Conservation (phyloP, 2,329 filamentous ascomycete genomes). For the Aureobasidium musti region DNA sequence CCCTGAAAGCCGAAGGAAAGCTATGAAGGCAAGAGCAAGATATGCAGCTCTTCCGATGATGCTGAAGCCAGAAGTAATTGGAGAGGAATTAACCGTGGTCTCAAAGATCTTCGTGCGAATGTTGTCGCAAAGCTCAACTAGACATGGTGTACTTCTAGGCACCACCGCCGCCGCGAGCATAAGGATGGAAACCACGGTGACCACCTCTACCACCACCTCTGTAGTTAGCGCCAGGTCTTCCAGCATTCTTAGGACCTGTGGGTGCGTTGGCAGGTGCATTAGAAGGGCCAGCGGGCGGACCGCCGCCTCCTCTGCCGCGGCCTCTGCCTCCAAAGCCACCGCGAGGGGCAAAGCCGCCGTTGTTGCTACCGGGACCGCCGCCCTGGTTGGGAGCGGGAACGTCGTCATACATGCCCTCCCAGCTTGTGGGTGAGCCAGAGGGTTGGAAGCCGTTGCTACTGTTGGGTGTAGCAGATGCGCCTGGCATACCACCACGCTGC, state of each 20-base stretch:
- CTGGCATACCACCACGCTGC: slow-evolving; percentile 40
- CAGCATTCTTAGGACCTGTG: slow-evolving; percentile 94
- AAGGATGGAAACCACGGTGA: slow-evolving; percentile 76
- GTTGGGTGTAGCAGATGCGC: slow-evolving; percentile 42
- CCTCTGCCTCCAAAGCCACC: slow-evolving; percentile 46
- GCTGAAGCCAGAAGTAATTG: background rate
- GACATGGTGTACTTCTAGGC: slow-evolving; percentile 20
- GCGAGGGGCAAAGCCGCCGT: slow-evolving; percentile 42
- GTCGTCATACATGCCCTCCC: slow-evolving; percentile 99
- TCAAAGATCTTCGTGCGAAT: too few species aligned
- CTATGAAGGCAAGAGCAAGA: background rate
- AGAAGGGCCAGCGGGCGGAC: slow-evolving; percentile 46
- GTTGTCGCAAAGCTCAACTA: background rate
- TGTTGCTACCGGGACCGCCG: slow-evolving; percentile 41
- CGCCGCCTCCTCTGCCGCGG: slow-evolving; percentile 44
- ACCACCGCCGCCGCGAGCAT: slow-evolving; percentile 48
- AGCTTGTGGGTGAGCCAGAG: slow-evolving; percentile 72
- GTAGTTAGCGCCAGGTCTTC: slow-evolving; percentile 88
- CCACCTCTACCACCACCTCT: slow-evolving; percentile 81
- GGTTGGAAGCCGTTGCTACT: slow-evolving; percentile 48
- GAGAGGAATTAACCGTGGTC: background rate
- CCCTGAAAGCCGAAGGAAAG: background rate
- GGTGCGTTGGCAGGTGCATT: slow-evolving; percentile 75
- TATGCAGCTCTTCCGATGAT: background rate
- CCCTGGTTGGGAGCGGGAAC: slow-evolving; percentile 70